Percentiles rank a stretch among this genome's conserved stretches.
phyloP scores from a whole-genome alignment of 2,329 filamentous ascomycete genomes.

The Colletotrichum cuscutae region DNA sequence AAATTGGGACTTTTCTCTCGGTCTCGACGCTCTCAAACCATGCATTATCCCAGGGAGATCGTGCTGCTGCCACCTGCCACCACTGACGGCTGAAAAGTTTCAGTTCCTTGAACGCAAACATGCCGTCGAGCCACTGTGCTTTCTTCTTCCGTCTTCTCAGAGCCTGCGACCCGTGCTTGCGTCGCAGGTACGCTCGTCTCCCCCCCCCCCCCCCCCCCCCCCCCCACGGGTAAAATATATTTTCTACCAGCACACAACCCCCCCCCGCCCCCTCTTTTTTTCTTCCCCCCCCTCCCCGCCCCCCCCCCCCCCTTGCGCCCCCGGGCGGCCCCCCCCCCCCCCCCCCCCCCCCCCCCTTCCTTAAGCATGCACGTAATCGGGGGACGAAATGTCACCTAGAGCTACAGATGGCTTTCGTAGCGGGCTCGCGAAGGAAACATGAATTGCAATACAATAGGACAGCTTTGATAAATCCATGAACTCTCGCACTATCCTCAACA shows the following conservation, averaged over 20 bases:
- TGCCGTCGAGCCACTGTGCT: not conserved
- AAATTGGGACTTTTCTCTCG: not conserved
- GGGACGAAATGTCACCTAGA: not conserved
- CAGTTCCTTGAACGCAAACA: constrained; percentile 14
- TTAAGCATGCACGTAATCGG: not conserved
- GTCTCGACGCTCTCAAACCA: not conserved
- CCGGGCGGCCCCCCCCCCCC: no score
- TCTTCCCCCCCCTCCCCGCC: no score
- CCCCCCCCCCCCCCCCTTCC: no score
- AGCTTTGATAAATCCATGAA: not conserved
- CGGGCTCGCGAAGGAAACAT: not conserved
- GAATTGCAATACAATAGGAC: not conserved
- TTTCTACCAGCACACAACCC: no score
- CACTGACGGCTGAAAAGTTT: constrained; percentile 24
- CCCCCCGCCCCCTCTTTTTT: no score
- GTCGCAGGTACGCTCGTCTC: constrained; percentile 3
- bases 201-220: no score
- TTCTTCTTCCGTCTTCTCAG: constrained; percentile 1
- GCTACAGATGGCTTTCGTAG: not conserved
- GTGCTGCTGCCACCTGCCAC: constrained; percentile 16
- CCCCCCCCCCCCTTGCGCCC: no score
- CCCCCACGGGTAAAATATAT: no score
- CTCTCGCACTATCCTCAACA: not conserved
- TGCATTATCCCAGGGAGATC: not conserved
- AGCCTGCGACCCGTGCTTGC: constrained; percentile 7